Evolutionary conservation across 2,329 filamentous ascomycete species (phyloP), one percentile per base, ranked within the genome.

Genomic region (Pyrenophora tritici-repentis): DNA sequence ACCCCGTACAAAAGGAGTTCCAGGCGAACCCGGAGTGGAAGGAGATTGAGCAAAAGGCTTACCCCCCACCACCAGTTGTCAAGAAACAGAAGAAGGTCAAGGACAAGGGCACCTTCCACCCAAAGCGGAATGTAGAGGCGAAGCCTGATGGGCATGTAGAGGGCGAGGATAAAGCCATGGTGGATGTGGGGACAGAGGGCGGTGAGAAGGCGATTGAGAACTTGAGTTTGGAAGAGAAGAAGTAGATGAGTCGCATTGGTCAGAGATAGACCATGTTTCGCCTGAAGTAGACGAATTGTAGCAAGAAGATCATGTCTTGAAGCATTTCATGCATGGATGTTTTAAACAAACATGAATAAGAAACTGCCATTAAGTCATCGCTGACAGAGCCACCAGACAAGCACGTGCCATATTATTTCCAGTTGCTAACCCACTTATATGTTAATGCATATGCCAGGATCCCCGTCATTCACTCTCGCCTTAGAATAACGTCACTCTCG

Each of bases 21-120:
- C 77, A 88, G 56, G 82, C 81, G 0, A 87, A 83, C 0, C 67
- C 81, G 24, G 90, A 92, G 67, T 97, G 91, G 91, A 88, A 96
- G 76, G 84, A 86, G 50, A 82, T 91, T 46, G 83, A 87, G 42
- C 71, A 83, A 44, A 86, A 88, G 71, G 94, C 92, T 24, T 99
- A 97, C 81, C 94, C 94, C 14, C 84, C 79, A 84, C 78, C 78
- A 6, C 79, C 82, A 0, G 78, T 79, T 20, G 73, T 77, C 3
- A 82, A 84, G 61, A 81, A 83, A 71, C 86, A 90, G 78, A 89
- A 91, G 76, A 85, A 82, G 67, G 79, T 81, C 65, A 94, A 92
- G 81, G 85, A 92, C 65, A 86, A 87, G 75, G 89, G 89, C 1
- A 82, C 83, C 1, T 80, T 83, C 53, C 82, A 86, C 68, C 87